Evolutionary conservation across 306 rosid genomes (phyloP), one percentile per base, ranked within the genome.

Genomic region (Lupinus albus): DNA sequence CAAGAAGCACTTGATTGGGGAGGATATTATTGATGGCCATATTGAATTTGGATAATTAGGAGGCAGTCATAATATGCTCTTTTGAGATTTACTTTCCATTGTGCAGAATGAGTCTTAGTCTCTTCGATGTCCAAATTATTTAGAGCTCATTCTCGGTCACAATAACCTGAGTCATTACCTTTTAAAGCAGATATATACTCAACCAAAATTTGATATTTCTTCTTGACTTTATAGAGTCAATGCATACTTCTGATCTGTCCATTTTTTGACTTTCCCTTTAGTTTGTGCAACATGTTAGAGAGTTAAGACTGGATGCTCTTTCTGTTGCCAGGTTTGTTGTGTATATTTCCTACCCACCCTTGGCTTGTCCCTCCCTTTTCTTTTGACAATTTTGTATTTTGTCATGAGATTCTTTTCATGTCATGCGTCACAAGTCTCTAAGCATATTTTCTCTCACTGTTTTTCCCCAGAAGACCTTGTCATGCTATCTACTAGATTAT

Each of bases 21-120:
- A 6, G 45, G 42, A 16, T 8, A 4, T 42, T 20, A 9, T 66
- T 45, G 32, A 21, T 20, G 8, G 57, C 15, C 11, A 58, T 35
- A 2, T 7, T 46, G 61, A 62, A 6, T 39, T 65, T 71, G 57
- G 56, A 50, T 57, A 7, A 39, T 25, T 72, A 70, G 33, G 70
- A 53, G 60, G 63, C 6, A 49, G 7, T 72, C 12, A 3, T 33
- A 14, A 28, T 44, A 59, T 55, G 45, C 2, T 61, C 48, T 21
- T 21, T 17, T 30, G 46, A 35, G 45, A 28, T 38, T 51, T 32
- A 32, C 67, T 33, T 60, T 48, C 38, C 56, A 12, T 60, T 28
- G 0, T 48, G 58, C 57, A 60, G 9, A 35, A 47, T 48, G 66
- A 15, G 36, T 18, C 72, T 6, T 21, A 11, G 36, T 53, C 58